A percentile compares a stretch with the other conserved stretches of the same genome.
Evolutionary conservation across 306 rosid genomes (phyloP).

Genomic region (Quercus variabilis): DNA sequence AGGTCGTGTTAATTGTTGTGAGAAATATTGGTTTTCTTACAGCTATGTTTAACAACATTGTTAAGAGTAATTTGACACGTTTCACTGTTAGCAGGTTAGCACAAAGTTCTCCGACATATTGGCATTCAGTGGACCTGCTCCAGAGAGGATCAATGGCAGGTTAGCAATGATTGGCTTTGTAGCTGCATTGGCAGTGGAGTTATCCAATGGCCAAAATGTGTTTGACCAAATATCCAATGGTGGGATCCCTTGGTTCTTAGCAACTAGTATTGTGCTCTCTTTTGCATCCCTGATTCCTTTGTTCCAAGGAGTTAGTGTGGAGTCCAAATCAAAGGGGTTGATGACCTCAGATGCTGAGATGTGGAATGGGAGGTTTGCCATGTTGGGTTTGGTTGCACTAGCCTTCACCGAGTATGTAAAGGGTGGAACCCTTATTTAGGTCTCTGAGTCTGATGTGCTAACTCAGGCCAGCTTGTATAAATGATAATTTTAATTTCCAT

Average conservation of each 20-base stretch:
- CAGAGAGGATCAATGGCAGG: slow-evolving; percentile 90
- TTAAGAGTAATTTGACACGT: not conserved
- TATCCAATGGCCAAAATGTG: slow-evolving; percentile 61
- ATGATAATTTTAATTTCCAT: too few relatives aligned
- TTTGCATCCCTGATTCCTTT: slow-evolving; percentile 72
- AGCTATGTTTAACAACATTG: too few relatives aligned
- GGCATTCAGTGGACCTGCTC: slow-evolving; percentile 85
- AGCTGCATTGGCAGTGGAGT: slow-evolving; percentile 68
- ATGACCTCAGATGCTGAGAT: slow-evolving; percentile 72
- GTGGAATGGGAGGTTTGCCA: slow-evolving; percentile 84
- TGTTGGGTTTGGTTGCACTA: slow-evolving; percentile 78
- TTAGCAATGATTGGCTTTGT: slow-evolving; percentile 88
- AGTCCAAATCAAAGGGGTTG: slow-evolving; percentile 52
- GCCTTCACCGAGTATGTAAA: slow-evolving; percentile 67
- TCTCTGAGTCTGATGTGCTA: not conserved
- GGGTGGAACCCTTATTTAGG: slow-evolving; percentile 63
- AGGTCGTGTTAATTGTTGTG: too few relatives aligned
- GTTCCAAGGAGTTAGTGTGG: slow-evolving; percentile 62
- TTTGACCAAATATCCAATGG: slow-evolving; percentile 58
- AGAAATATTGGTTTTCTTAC: too few relatives aligned
- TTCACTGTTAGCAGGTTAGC: slow-evolving; percentile 33
- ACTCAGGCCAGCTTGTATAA: too few relatives aligned
- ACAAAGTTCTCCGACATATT: slow-evolving; percentile 52
- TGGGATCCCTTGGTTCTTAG: slow-evolving; percentile 66
- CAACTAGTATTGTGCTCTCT: slow-evolving; percentile 48